phyloP scores from a whole-genome alignment of 164 flowering plant species.

The Liquidambar formosana region DNA sequence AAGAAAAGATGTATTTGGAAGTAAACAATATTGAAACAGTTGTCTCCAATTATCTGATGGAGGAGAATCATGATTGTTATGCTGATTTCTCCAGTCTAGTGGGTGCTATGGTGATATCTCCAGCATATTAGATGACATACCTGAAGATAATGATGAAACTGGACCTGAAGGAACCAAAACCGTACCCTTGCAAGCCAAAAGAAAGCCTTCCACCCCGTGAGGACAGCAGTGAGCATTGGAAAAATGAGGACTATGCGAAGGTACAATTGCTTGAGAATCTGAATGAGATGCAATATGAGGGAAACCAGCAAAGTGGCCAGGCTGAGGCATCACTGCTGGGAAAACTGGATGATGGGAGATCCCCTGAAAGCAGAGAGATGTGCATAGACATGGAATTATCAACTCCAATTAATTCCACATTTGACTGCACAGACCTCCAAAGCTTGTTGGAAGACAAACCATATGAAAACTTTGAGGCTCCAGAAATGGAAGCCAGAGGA shows the following conservation, averaged over 20 bases:
- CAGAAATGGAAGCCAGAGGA: neutral
- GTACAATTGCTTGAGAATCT: neutral
- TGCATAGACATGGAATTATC: constrained; percentile 1
- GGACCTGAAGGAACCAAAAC: constrained; percentile 10
- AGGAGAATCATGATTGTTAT: constrained; percentile 24
- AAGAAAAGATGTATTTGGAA: neutral
- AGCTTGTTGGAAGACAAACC: neutral
- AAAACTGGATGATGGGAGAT: neutral
- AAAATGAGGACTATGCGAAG: too few relatives aligned
- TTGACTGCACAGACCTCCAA: neutral
- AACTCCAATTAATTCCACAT: neutral
- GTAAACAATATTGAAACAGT: constrained; percentile 2
- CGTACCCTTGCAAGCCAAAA: neutral
- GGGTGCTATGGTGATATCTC: constrained; percentile 13
- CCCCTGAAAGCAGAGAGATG: neutral
- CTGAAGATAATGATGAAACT: constrained; percentile 18
- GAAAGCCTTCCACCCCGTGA: neutral
- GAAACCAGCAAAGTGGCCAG: neutral
- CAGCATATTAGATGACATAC: constrained; percentile 20
- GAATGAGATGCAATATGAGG: neutral
- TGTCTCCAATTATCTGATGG: constrained; percentile 22
- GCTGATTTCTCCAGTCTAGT: constrained; percentile 20
- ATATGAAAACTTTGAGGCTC: neutral
- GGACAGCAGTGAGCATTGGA: neutral
- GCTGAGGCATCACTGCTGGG: neutral